phyloP scores from a whole-genome alignment of 75 land plant genomes.

The Larix kaempferi region DNA sequence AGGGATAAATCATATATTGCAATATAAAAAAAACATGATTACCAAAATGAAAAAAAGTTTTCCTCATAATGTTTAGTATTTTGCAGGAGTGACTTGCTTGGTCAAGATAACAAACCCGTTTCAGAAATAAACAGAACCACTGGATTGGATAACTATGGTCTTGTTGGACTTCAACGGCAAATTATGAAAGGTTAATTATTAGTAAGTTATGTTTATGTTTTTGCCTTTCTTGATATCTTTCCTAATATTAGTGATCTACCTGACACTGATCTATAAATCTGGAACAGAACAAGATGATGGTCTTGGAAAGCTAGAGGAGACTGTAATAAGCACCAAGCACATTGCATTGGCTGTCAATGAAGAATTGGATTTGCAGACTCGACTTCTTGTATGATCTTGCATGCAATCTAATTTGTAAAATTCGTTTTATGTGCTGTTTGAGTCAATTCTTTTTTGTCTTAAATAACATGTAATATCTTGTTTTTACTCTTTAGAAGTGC shows the following conservation, averaged over 20 bases:
- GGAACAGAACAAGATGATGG: conserved; percentile 93
- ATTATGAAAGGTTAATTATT: conserved; percentile 52
- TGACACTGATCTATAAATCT: background rate
- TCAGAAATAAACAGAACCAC: conserved; percentile 51
- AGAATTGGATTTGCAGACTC: conserved; percentile 83
- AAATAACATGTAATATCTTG: no score
- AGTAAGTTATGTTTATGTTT: background rate
- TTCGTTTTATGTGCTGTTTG: background rate
- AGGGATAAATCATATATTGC: background rate
- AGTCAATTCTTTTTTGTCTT: background rate
- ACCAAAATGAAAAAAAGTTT: background rate
- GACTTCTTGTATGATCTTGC: conserved; percentile 63
- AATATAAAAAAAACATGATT: background rate
- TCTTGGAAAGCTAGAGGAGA: conserved; percentile 74
- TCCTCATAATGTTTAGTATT: background rate
- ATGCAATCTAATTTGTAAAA: background rate
- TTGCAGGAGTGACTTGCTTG: conserved; percentile 53
- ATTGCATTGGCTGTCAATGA: conserved; percentile 95
- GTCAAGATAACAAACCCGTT: conserved; percentile 43
- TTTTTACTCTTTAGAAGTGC: background rate
- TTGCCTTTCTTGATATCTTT: background rate
- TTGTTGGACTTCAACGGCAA: conserved; percentile 69
- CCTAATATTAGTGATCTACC: background rate
- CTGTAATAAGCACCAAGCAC: conserved; percentile 91
- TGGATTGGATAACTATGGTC: conserved; percentile 62